Conservation (phyloP, 192 early-diverging fungal genomes). For the Gaertneriomyces sp. region DNA sequence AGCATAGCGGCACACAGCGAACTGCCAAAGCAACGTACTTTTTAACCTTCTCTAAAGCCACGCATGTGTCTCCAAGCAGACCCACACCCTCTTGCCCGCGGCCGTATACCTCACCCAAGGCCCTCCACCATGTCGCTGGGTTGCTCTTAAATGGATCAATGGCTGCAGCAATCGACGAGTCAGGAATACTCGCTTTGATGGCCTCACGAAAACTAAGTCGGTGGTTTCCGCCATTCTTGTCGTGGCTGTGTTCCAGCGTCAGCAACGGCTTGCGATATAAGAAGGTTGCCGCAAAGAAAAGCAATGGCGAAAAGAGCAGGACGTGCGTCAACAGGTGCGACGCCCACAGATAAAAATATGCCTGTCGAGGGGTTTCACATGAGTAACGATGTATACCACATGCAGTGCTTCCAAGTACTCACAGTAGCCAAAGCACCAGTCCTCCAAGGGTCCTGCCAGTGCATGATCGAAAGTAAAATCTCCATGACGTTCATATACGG, state of each 20-base stretch:
- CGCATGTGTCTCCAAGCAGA: slow-evolving; percentile 12
- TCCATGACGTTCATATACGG: slow-evolving; percentile 21
- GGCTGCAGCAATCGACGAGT: slow-evolving; percentile 4
- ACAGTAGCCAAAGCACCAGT: slow-evolving; percentile 5
- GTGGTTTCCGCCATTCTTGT: slow-evolving; percentile 11
- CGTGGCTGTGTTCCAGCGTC: slow-evolving; percentile 4
- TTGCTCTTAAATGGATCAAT: background rate
- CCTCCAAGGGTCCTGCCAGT: slow-evolving; percentile 22
- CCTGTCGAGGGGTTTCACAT: background rate
- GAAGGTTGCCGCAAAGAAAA: slow-evolving; percentile 15
- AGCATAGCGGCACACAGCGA: background rate
- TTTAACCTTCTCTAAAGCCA: slow-evolving; percentile 22
- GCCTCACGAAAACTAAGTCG: slow-evolving; percentile 3
- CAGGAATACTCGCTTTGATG: slow-evolving; percentile 10
- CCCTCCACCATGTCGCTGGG: slow-evolving; percentile 14
- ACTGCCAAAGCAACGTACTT: slow-evolving; percentile 7
- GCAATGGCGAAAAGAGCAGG: slow-evolving; percentile 8
- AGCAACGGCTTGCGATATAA: slow-evolving; percentile 6
- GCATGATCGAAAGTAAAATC: background rate
- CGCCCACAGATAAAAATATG: slow-evolving; percentile 16
- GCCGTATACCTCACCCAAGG: slow-evolving; percentile 22
- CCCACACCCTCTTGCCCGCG: slow-evolving; percentile 14
- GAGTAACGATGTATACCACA: background rate
- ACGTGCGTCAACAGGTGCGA: slow-evolving; percentile 15
- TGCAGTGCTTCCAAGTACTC: background rate